Percentiles rank a stretch among this genome's conserved stretches.
Conservation (phyloP, 176 grass and related monocot genomes). For the Canna indica region DNA sequence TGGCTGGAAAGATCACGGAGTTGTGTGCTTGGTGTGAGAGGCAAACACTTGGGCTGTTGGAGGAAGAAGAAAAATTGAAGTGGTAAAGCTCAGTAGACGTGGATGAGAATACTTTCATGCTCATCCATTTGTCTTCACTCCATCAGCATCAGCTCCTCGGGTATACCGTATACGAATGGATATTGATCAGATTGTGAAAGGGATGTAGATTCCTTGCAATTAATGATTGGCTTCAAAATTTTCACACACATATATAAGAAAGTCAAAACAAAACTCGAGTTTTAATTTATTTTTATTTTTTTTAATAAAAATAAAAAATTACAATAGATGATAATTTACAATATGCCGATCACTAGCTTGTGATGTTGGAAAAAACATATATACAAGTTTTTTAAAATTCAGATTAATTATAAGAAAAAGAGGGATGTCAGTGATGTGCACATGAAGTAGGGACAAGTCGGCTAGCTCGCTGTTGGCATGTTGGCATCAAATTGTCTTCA, state of each 20-base stretch:
- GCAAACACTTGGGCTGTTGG: neutral
- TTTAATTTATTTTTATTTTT: too few relatives aligned
- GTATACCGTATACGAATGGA: neutral
- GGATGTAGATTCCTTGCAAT: neutral
- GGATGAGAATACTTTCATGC: neutral
- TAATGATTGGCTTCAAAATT: neutral
- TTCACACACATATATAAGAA: neutral
- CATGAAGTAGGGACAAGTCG: too few relatives aligned
- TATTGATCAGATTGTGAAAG: neutral
- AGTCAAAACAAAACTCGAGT: neutral
- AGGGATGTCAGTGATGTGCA: neutral
- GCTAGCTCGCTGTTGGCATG: too few relatives aligned
- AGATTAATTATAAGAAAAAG: too few relatives aligned
- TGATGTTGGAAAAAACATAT: too few relatives aligned
- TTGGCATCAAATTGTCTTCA: neutral
- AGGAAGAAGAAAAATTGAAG: slow-evolving; percentile 1
- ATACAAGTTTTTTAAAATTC: too few relatives aligned
- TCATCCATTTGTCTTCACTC: neutral
- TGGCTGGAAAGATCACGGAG: neutral
- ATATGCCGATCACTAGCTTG: too few relatives aligned
- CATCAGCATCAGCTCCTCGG: too few relatives aligned
- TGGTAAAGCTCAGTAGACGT: neutral
- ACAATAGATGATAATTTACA: too few relatives aligned
- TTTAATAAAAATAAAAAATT: too few relatives aligned
- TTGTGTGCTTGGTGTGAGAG: neutral